These are phyloP conservation scores for Erysimum pusillum DNA, from an alignment of 441 rosid genomes.

Conservation along the genomic window DNA sequence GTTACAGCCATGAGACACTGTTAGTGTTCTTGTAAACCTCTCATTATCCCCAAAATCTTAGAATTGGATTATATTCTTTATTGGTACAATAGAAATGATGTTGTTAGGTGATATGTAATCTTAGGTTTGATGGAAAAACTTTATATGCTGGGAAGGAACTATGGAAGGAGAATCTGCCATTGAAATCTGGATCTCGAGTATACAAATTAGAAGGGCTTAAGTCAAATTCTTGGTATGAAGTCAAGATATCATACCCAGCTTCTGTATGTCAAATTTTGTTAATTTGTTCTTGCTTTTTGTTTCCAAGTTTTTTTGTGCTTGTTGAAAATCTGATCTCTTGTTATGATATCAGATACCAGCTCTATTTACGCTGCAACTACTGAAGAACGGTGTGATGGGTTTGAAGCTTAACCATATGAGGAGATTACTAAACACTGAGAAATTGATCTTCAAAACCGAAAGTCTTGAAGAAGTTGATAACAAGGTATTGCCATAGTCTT, in stretches of 20 bases:
- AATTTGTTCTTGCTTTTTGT: conserved; percentile 31
- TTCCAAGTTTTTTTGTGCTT: conserved; percentile 5
- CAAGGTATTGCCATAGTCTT: conserved; percentile 57
- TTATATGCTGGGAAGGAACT: conserved; percentile 75
- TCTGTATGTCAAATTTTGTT: conserved; percentile 69
- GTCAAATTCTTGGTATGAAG: conserved; percentile 84
- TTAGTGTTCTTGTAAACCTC: conserved; percentile 46
- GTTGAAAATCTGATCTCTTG: conserved; percentile 12
- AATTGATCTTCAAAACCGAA: conserved; percentile 73
- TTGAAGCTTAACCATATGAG: conserved; percentile 52
- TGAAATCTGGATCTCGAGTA: conserved; percentile 65
- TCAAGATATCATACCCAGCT: conserved; percentile 98
- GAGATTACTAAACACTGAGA: conserved; percentile 82
- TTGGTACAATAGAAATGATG: conserved; percentile 17
- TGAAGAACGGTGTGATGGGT: conserved; percentile 56
- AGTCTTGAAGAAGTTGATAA: conserved; percentile 40
- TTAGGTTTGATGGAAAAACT: conserved; percentile 52
- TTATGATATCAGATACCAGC: conserved; percentile 68
- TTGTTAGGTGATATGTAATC: background rate
- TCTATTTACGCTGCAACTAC: conserved; percentile 62
- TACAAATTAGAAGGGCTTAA: conserved; percentile 72
- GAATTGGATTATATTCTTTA: background rate
- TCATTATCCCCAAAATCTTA: background rate
- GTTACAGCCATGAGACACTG: conserved; percentile 49
- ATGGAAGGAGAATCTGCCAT: conserved; percentile 70